Base-by-base conservation (phyloP, 2,329 filamentous ascomycete species). In the Rasamsonia emersonii region DNA sequence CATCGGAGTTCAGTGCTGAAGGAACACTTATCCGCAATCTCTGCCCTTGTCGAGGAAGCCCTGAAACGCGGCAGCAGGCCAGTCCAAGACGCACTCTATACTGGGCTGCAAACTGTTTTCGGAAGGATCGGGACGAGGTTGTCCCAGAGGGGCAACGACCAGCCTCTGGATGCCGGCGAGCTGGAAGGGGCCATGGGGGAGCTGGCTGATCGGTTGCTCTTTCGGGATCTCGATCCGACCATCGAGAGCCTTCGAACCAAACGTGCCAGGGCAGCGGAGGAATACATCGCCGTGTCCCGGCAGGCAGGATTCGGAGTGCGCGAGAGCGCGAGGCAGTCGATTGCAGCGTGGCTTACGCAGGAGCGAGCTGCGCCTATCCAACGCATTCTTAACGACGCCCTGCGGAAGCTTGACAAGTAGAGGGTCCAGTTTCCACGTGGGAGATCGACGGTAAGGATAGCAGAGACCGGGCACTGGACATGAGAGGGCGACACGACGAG, bases 281-380 rank as follows among this genome's bases (percentile, higher is more conserved):
- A 48, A 28, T 62, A 55, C 38, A 42, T 56, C 32, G 43, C 41
- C 17, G 31, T 56, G 33, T 47, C 45, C 32, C 42, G 39, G 30
- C 31, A 42, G 41, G 39, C 26, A 24, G 46, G 36, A 18, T 21
- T 41, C 15, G 21, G 15, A 18, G 13, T 57, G 28, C 33, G 37
- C 13, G 40, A 45, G 13, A 38, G 33, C 16, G 33, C 59, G 9
- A 43, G 39, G 16, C 37, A 38, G 28, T 29, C 25, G 24, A 36
- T 62, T 19, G 40, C 42, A 32, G 30, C 33, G 15, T 67, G 64
- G 64, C 46, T 53, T 28, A 43, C 46, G 11, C 41, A 42, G 24
- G 64, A 67, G 41, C 45, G 63, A 48, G 62, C 61, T 30, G 52
- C 46, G 18, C 44, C 50, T 28, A 48, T 64, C 11, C 54, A 51